Evolutionary conservation across 2,329 filamentous ascomycete genomes (phyloP).

Genomic region (Plectosphaerella sp.): DNA sequence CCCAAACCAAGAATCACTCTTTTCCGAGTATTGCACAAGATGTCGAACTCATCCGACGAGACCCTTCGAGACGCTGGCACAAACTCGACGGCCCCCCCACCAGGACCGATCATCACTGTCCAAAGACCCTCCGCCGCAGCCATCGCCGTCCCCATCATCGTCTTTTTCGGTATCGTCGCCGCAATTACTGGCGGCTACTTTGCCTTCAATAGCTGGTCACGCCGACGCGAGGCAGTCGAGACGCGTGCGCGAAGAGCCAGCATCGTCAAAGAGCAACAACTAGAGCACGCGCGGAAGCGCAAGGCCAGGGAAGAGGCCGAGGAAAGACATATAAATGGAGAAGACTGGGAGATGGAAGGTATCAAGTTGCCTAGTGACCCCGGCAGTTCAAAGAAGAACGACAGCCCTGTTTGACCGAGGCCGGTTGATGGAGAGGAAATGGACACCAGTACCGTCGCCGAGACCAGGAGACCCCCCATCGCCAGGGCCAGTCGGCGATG

Average conservation of each 20-base stretch:
- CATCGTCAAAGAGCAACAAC: not conserved
- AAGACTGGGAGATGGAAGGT: not conserved
- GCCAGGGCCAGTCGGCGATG: too few species aligned
- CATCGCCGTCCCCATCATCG: conserved; percentile 2
- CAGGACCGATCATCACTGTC: not conserved
- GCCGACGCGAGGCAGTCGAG: not conserved
- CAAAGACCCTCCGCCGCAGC: not conserved
- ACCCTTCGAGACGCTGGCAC: not conserved
- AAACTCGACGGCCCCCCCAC: not conserved
- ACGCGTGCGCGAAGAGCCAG: not conserved
- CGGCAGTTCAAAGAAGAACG: too few species aligned
- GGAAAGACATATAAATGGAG: not conserved
- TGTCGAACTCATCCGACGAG: not conserved
- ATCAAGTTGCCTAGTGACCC: not conserved
- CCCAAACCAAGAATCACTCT: not conserved
- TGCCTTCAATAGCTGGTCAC: not conserved
- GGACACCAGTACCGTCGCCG: too few species aligned
- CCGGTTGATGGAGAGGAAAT: too few species aligned
- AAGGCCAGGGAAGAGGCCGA: not conserved
- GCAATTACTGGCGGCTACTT: not conserved
- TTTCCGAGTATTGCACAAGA: not conserved
- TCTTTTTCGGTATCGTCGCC: not conserved
- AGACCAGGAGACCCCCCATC: too few species aligned
- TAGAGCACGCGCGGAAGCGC: not conserved
- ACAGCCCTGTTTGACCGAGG: too few species aligned